A percentile compares a stretch with the other conserved stretches of the same genome.
Conservation (phyloP, 352 stramenopile genomes). For the Pilasporangium apinafurcum region DNA sequence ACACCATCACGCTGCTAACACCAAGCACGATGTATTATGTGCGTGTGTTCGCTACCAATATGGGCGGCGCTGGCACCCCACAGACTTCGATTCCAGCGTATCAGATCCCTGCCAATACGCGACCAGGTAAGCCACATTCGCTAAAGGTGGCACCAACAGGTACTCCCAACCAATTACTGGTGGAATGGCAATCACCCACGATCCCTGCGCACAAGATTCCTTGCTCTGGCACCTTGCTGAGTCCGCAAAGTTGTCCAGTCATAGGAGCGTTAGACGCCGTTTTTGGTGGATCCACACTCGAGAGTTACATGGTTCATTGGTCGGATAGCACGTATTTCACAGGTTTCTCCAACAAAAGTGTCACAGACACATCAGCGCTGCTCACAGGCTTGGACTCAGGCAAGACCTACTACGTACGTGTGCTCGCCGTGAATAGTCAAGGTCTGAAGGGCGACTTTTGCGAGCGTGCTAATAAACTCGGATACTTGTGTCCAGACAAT, state of each 20-base stretch:
- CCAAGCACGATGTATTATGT: constrained; percentile 85
- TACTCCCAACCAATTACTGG: constrained; percentile 24
- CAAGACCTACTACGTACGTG: constrained; percentile 75
- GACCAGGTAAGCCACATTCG: constrained; percentile 61
- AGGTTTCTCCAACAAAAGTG: constrained; percentile 59
- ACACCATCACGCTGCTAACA: constrained; percentile 79
- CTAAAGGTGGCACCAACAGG: constrained; percentile 24
- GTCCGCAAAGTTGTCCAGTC: constrained; percentile 47
- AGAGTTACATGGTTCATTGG: constrained; percentile 94
- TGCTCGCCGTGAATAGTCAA: constrained; percentile 79
- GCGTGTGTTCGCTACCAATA: constrained; percentile 80
- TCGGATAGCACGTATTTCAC: constrained; percentile 56
- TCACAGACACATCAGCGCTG: constrained; percentile 51
- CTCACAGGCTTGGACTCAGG: constrained; percentile 60
- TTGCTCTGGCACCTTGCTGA: constrained; percentile 50
- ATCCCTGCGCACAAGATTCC: constrained; percentile 64
- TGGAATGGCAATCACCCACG: constrained; percentile 59
- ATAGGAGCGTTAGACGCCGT: constrained; percentile 82
- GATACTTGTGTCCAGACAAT: constrained; percentile 68
- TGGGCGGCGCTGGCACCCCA: constrained; percentile 37
- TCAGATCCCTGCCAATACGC: constrained; percentile 42
- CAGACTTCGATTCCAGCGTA: constrained; percentile 48
- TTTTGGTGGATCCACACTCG: constrained; percentile 84
- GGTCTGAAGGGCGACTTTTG: constrained; percentile 73
- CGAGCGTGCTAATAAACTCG: constrained; percentile 33